phyloP scores from a whole-genome alignment of 2,329 filamentous ascomycete species.

The Xylariaceae sp. region DNA sequence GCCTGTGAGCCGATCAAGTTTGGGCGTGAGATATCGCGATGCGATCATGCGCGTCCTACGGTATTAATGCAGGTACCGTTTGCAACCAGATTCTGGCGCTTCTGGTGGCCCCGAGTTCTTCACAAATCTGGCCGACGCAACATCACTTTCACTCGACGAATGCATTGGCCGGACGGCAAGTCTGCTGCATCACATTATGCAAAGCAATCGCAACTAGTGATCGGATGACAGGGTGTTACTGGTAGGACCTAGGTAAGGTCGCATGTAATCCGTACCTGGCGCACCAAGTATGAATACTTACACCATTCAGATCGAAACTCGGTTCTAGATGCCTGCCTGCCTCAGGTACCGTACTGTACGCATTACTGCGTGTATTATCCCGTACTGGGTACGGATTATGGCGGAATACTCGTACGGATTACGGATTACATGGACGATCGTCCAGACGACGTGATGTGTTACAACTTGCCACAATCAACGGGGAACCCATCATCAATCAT shows the following conservation, averaged over 20 bases:
- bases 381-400: background rate
- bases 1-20: background rate
- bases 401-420: background rate
- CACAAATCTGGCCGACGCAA: background rate
- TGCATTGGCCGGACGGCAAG: background rate
- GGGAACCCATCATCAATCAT: background rate
- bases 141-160: background rate
- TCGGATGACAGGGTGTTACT: background rate
- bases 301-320: background rate
- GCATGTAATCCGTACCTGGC: no score
- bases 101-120: background rate
- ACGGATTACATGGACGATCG: background rate
- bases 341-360: background rate
- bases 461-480: background rate
- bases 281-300: background rate
- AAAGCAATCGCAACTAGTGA: background rate
- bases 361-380: background rate
- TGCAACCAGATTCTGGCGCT: background rate
- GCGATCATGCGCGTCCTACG: background rate
- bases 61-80: background rate
- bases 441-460: background rate
- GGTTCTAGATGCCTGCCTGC: background rate
- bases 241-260: background rate
- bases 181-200: background rate
- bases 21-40: background rate